These are phyloP conservation scores for Secale cereale DNA, from an alignment of 176 grass and related monocot species.

Conservation along the genomic window DNA sequence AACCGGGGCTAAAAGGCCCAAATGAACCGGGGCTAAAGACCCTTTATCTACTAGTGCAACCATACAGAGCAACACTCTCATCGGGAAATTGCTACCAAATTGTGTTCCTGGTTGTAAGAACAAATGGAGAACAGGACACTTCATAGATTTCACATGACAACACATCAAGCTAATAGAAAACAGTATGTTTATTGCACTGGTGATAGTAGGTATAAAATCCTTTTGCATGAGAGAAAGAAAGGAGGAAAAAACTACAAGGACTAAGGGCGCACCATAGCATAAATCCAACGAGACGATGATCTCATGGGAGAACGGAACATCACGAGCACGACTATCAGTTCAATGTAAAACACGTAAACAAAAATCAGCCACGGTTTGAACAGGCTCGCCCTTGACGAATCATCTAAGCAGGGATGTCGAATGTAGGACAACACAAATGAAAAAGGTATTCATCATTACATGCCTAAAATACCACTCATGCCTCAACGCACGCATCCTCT, in stretches of 20 bases:
- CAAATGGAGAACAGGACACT: neutral
- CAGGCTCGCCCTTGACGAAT: constrained; percentile 38
- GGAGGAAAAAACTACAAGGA: neutral
- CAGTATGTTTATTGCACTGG: neutral
- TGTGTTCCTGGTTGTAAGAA: no score
- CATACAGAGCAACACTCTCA: neutral
- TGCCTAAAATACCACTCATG: constrained; percentile 49
- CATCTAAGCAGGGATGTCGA: constrained; percentile 21
- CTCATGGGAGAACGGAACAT: neutral
- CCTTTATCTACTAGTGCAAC: neutral
- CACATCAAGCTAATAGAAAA: neutral
- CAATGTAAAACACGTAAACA: constrained; percentile 24
- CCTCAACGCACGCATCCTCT: neutral
- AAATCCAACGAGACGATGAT: neutral
- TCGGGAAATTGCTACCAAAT: no score
- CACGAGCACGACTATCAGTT: neutral
- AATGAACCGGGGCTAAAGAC: no score
- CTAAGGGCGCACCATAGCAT: neutral
- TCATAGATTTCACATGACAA: neutral
- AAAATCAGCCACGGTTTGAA: constrained; percentile 22
- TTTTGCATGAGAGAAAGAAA: neutral
- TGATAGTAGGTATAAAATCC: neutral
- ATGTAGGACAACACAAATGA: constrained; percentile 37
- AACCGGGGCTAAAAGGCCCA: no score
- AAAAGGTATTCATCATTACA: constrained; percentile 75